Evolutionary conservation across 768 basidiomycete genomes (phyloP).

Genomic region (Suillus tomentosus): DNA sequence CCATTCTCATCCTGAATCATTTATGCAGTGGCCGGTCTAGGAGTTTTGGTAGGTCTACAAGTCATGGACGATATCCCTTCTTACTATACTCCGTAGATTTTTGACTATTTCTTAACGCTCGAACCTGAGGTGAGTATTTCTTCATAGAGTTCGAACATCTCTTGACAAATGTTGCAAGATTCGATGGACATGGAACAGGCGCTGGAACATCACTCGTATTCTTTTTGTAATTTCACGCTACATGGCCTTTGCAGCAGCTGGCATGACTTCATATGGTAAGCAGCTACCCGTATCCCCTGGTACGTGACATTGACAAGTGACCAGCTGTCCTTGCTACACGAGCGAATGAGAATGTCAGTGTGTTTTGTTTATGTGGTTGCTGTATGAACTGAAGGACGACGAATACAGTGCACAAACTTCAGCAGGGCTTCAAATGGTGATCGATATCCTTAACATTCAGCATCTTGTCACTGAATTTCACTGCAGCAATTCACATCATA

Average conservation of each 20-base stretch:
- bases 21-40: neutral
- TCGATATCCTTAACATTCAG: neutral
- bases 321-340: neutral
- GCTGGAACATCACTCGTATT: slow-evolving; percentile 5
- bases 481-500: slow-evolving; percentile 6
- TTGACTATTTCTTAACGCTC: slow-evolving; percentile 2
- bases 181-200: slow-evolving; percentile 12
- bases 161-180: neutral
- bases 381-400: neutral
- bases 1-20: neutral
- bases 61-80: neutral
- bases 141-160: neutral
- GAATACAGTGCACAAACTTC: neutral
- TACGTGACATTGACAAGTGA: neutral
- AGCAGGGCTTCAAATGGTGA: neutral
- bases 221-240: slow-evolving; percentile 12
- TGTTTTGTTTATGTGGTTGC: neutral
- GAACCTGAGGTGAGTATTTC: neutral
- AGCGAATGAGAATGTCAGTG: neutral
- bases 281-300: neutral
- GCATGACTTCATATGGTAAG: slow-evolving; percentile 14
- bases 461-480: neutral
- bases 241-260: slow-evolving; percentile 10
- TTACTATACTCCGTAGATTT: neutral
- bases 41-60: neutral